These are phyloP conservation scores for Isabelozyma pseudorhagii DNA, from an alignment of 805 yeast genomes.

Conservation along the genomic window DNA sequence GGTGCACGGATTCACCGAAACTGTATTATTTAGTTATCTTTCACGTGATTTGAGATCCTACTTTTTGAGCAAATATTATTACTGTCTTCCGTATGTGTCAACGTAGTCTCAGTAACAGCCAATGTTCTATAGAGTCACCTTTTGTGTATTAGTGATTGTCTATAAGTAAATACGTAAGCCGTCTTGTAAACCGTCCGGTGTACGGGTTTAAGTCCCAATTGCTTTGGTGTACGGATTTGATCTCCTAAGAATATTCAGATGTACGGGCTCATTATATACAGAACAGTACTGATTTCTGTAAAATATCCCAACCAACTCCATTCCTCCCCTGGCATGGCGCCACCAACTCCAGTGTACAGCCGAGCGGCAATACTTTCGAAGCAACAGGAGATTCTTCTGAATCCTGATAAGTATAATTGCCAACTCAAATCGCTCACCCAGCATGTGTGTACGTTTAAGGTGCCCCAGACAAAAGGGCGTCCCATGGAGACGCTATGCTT, in stretches of 20 bases:
- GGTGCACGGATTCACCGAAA: not conserved
- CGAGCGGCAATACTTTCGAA: not conserved
- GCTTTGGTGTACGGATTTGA: not conserved
- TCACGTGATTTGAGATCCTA: not conserved
- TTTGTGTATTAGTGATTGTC: no score
- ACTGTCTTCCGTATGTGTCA: no score
- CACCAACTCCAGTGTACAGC: slow-evolving; percentile 40
- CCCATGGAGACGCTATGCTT: slow-evolving; percentile 38
- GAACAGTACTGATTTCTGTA: no score
- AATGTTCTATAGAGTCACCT: no score
- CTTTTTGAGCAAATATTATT: no score
- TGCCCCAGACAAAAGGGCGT: slow-evolving; percentile 16
- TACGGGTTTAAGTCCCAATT: no score
- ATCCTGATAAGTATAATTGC: slow-evolving; percentile 33
- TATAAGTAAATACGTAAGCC: no score
- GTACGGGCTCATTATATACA: not conserved
- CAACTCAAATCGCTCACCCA: slow-evolving; percentile 32
- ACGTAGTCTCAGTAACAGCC: no score
- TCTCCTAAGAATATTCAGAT: not conserved
- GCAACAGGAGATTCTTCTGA: slow-evolving; percentile 24
- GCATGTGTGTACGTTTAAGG: slow-evolving; percentile 40
- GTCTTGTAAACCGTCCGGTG: no score
- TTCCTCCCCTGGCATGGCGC: slow-evolving; percentile 32
- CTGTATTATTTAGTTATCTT: not conserved
- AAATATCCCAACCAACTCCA: not conserved